Percentiles rank a stretch among this genome's conserved stretches.
These are phyloP conservation scores for Guadua angustifolia DNA, from an alignment of 176 grass and related monocot genomes.

Conservation along the genomic window DNA sequence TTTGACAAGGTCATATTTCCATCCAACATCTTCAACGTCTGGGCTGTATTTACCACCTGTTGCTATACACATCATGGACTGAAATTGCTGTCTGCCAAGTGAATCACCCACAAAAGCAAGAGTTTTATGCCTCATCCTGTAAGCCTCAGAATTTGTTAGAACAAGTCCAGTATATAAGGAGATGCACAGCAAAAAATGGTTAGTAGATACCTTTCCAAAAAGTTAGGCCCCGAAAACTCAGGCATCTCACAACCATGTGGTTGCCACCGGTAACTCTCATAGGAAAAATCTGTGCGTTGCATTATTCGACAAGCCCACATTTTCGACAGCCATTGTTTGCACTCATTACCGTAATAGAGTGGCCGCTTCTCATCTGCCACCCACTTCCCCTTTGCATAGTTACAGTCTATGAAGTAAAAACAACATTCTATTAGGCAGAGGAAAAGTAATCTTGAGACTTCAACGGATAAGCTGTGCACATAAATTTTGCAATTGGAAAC, in stretches of 20 bases:
- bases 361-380: conserved; percentile 66
- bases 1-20: conserved; percentile 81
- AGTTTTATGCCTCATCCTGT: conserved; percentile 81
- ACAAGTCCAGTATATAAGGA: conserved; percentile 26
- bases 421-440: neutral
- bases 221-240: conserved; percentile 68
- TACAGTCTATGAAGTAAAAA: conserved; percentile 66
- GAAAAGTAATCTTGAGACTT: neutral
- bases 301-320: conserved; percentile 98
- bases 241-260: conserved; percentile 78
- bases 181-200: conserved; percentile 11
- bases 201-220: conserved; percentile 65
- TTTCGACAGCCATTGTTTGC: conserved; percentile 83
- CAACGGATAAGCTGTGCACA: neutral
- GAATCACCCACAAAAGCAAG: conserved; percentile 97
- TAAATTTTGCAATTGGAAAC: conserved; percentile 2
- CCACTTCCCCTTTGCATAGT: conserved; percentile 93
- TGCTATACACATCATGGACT: conserved; percentile 94
- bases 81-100: conserved; percentile 96
- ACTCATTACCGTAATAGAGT: conserved; percentile 83
- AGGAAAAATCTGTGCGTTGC: conserved; percentile 71
- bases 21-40: conserved; percentile 75
- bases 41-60: conserved; percentile 69
- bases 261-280: conserved; percentile 83
- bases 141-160: conserved; percentile 41